A percentile compares a stretch with the other conserved stretches of the same genome.
phyloP scores from a whole-genome alignment of 192 early-diverging fungal species.

The Neocallimastix lanati region DNA sequence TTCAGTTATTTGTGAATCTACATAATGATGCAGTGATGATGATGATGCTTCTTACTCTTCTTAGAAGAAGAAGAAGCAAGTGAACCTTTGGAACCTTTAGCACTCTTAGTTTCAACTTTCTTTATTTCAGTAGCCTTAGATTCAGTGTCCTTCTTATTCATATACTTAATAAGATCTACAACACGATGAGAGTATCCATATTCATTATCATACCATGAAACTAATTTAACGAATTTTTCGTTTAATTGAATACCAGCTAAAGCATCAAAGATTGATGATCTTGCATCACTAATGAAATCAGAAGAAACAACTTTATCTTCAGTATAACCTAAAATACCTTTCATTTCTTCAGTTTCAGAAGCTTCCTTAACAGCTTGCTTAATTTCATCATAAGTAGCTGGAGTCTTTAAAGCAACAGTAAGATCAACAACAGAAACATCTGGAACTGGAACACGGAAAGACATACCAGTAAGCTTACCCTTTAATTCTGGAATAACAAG shows the following conservation, averaged over 20 bases:
- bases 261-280: background rate
- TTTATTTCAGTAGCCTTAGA: too few relatives aligned
- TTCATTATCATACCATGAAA: constrained; percentile 67
- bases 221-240: constrained; percentile 88
- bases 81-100: background rate
- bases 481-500: constrained; percentile 3
- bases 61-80: background rate
- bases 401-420: background rate
- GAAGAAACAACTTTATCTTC: background rate
- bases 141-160: background rate
- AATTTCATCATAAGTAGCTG: constrained; percentile 2
- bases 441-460: constrained; percentile 1
- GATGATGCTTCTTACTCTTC: background rate
- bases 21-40: background rate
- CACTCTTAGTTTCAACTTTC: background rate
- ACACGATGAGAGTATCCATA: constrained; percentile 82
- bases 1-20: background rate
- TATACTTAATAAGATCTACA: constrained; percentile 11
- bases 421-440: constrained; percentile 3
- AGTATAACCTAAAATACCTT: constrained; percentile 1
- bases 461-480: constrained; percentile 4
- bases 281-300: background rate
- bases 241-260: constrained; percentile 82
- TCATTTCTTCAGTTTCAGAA: background rate
- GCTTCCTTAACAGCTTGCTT: constrained; percentile 1